Conservation (phyloP, 2,329 filamentous ascomycete species). For the Parafenestella ontariensis region DNA sequence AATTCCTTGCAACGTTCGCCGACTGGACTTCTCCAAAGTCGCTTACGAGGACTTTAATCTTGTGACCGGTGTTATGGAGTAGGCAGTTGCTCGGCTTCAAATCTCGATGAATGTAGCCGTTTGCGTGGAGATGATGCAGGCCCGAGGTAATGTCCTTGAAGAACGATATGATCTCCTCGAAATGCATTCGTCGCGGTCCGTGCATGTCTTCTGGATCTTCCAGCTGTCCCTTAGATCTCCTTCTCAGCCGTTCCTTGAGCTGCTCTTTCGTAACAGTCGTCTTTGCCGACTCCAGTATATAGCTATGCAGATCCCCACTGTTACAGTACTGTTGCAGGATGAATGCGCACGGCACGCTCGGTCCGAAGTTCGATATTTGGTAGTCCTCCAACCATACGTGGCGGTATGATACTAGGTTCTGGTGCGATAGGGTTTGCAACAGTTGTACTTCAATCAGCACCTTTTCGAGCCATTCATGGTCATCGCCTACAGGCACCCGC, state of each 20-base stretch:
- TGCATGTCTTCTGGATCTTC: slow-evolving; percentile 66
- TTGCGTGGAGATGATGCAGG: slow-evolving; percentile 84
- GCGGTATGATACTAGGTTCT: slow-evolving; percentile 94
- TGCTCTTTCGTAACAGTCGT: slow-evolving; percentile 76
- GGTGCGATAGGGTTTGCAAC: slow-evolving; percentile 88
- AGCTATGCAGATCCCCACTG: slow-evolving; percentile 85
- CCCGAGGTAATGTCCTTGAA: slow-evolving; percentile 96
- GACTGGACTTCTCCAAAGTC: slow-evolving; percentile 97
- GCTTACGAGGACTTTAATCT: slow-evolving; percentile 84
- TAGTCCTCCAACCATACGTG: slow-evolving; percentile 97
- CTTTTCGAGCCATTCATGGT: slow-evolving; percentile 95
- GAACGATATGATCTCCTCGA: slow-evolving; percentile 95
- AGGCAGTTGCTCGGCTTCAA: slow-evolving; percentile 96
- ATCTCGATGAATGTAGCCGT: slow-evolving; percentile 95
- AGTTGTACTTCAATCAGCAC: slow-evolving; percentile 92
- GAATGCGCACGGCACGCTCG: slow-evolving; percentile 91
- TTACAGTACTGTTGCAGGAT: slow-evolving; percentile 99
- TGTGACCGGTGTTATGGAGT: slow-evolving; percentile 76
- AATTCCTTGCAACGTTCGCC: slow-evolving; percentile 80
- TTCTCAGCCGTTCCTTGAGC: slow-evolving; percentile 84
- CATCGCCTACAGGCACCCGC: slow-evolving; percentile 89
- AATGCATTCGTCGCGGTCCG: slow-evolving; percentile 65
- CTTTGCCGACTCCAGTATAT: slow-evolving; percentile 74
- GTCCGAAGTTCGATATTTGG: slow-evolving; percentile 81
- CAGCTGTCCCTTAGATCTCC: slow-evolving; percentile 78